Evolutionary conservation across 306 rosid genomes (phyloP), one percentile per base, ranked within the genome.

Genomic region (Canavalia gladiata): DNA sequence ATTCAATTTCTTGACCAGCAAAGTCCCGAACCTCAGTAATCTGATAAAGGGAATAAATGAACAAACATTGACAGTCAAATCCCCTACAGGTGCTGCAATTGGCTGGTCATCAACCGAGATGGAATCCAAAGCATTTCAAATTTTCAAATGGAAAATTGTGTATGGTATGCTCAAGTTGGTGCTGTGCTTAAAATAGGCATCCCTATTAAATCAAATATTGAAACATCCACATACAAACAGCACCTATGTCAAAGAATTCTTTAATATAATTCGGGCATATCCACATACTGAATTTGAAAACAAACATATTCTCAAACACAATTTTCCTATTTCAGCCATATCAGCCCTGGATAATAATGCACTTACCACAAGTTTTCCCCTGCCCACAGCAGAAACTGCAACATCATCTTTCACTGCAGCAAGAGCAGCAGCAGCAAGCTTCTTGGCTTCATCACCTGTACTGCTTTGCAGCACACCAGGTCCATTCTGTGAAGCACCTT

Each of bases 1-100:
- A 65, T 89, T 96, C 97, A 57, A 96, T 84, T 51, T 92, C 94
- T 90, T 93, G 92, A 75, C 99, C 99, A 1, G 99, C 99, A 41
- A 96, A 96, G 87, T 96, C 99, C 55, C 97, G 89, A 78, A 96
- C 88, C 90, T 96, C 99, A 2, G 81, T 91, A 81, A 96, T 88
- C 99, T 96, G 86, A 76, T 72, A 57, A 84, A 69, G 70, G 72
- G 75, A 85, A 70, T 51, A 77, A 81, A 72, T 77, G 59, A 71
- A 66, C 8, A 29, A 42, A 63, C 28, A 52, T 18, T 67, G 37
- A 85, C 31, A 63, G 54, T 74, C 37, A 82, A 55, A 59, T 62
- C 57, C 39, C 52, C 57, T 5, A 46, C 55, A 67, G 64, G 68
- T 37, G 34, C 68, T 50, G 11, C n/a, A 46, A 51, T 81, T 33